Percentiles rank a stretch among this genome's conserved stretches.
Conservation (phyloP, 352 stramenopile genomes). For the Pythium phragmitis region DNA sequence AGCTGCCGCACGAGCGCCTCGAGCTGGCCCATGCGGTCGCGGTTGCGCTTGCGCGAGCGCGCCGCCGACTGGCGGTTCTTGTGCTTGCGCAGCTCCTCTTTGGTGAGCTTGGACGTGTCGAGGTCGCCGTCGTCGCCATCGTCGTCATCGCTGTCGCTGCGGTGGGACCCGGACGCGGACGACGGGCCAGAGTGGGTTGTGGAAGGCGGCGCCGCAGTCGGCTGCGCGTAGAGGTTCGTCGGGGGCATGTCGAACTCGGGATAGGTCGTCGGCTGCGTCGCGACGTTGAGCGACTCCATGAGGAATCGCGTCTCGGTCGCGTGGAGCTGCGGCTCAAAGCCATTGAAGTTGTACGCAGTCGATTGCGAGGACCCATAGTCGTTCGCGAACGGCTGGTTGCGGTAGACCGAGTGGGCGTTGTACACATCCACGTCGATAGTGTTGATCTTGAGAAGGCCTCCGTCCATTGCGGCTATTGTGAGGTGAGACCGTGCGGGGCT, state of each 20-base stretch:
- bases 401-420: not conserved
- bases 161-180: slow-evolving; percentile 2
- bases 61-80: slow-evolving; percentile 29
- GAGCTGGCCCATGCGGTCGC: slow-evolving; percentile 17
- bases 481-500: not conserved
- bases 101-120: slow-evolving; percentile 6
- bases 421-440: not conserved
- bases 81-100: slow-evolving; percentile 23
- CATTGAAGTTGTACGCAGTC: not conserved
- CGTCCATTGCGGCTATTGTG: slow-evolving; percentile 1
- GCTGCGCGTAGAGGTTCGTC: not conserved
- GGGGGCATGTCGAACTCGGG: not conserved
- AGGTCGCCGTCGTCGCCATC: slow-evolving; percentile 5
- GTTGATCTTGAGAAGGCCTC: slow-evolving; percentile 3
- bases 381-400: not conserved
- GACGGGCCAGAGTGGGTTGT: not conserved
- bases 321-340: not conserved
- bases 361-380: not conserved
- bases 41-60: slow-evolving; percentile 20
- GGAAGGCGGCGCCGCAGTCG: not conserved
- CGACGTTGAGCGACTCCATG: slow-evolving; percentile 8
- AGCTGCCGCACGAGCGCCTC: slow-evolving; percentile 18
- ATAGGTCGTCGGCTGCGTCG: not conserved
- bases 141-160: slow-evolving; percentile 6
- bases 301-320: slow-evolving; percentile 7